phyloP scores from a whole-genome alignment of 2,329 filamentous ascomycete genomes.

The Xylaria sp. region DNA sequence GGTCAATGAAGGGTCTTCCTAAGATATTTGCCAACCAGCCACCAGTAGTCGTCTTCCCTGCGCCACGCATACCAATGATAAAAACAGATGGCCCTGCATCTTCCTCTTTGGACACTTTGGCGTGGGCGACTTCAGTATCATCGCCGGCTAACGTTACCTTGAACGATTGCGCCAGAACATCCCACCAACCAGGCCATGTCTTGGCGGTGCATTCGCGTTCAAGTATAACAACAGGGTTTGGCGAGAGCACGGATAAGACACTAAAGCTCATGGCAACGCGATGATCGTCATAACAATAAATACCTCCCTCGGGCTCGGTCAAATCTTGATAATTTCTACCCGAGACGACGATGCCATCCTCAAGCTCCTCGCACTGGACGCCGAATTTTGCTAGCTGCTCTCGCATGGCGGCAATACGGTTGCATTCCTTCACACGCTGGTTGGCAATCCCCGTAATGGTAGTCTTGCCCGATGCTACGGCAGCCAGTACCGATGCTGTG shows the following conservation, averaged over 20 bases:
- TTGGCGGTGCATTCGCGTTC: constrained; percentile 96
- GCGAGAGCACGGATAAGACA: constrained; percentile 79
- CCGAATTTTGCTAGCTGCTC: constrained; percentile 95
- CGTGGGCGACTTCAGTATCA: constrained; percentile 58
- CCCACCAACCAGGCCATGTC: constrained; percentile 99
- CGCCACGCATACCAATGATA: constrained; percentile 96
- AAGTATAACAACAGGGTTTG: constrained; percentile 78
- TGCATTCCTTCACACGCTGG: constrained; percentile 97
- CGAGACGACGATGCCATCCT: constrained; percentile 87
- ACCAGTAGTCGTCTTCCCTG: constrained; percentile 94
- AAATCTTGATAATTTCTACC: constrained; percentile 63
- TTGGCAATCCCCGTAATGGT: constrained; percentile 95
- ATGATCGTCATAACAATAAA: constrained; percentile 97
- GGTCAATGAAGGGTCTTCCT: constrained; percentile 81
- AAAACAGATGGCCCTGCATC: constrained; percentile 76
- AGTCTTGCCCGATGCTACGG: constrained; percentile 85
- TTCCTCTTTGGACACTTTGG: constrained; percentile 52
- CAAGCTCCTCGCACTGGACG: constrained; percentile 84
- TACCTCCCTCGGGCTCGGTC: constrained; percentile 68
- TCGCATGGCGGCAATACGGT: constrained; percentile 95
- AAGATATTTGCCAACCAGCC: constrained; percentile 83
- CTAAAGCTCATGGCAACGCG: constrained; percentile 99
- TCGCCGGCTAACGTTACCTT: constrained; percentile 79
- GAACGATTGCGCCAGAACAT: constrained; percentile 83
- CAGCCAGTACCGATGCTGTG: constrained; percentile 91